Conservation (phyloP, 2,329 filamentous ascomycete species). For the Talaromyces verruculosus region DNA sequence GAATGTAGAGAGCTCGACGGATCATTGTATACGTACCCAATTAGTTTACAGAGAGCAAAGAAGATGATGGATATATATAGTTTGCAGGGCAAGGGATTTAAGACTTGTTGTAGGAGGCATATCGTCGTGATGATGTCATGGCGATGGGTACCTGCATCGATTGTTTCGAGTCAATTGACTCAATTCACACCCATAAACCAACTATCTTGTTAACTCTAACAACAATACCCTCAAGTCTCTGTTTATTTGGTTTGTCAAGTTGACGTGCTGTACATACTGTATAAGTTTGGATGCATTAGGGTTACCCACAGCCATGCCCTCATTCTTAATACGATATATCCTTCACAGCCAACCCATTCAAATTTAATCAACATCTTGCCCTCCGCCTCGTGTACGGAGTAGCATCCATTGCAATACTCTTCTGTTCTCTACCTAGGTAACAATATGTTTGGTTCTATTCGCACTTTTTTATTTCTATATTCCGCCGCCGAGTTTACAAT, state of each 20-base stretch:
- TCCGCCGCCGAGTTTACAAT: neutral
- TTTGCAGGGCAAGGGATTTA: neutral
- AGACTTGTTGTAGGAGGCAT: slow-evolving; percentile 6
- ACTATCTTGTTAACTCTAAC: neutral
- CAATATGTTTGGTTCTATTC: neutral
- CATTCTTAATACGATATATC: neutral
- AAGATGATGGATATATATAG: neutral
- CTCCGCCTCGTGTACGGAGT: too few species aligned
- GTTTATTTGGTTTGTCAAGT: neutral
- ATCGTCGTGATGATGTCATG: slow-evolving; percentile 22
- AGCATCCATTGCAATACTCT: neutral
- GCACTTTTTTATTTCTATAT: neutral
- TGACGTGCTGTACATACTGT: neutral
- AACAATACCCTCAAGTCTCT: neutral
- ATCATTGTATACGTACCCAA: neutral
- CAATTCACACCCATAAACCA: neutral
- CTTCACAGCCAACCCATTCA: neutral
- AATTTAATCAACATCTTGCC: too few species aligned
- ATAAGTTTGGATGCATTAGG: neutral
- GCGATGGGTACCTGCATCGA: neutral
- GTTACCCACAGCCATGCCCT: neutral
- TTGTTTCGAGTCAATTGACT: neutral
- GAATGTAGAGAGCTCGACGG: neutral
- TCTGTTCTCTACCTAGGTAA: neutral
- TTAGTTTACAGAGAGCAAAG: neutral